Evolutionary conservation across 2,329 filamentous ascomycete genomes (phyloP).

Genomic region (Chrysosporium keratinophilum): DNA sequence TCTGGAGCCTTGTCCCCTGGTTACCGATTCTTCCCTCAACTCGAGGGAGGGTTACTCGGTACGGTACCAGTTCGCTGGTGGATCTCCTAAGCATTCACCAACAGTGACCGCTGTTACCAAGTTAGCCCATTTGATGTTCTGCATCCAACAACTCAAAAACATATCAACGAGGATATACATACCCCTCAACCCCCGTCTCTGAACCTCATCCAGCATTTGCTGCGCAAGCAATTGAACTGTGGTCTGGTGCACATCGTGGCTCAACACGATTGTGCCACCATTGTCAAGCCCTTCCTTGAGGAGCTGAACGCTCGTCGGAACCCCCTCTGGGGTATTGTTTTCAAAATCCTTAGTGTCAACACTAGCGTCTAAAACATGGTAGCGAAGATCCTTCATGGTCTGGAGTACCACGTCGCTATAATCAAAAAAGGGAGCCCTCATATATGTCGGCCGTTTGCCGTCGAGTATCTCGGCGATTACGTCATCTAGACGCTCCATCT

Average conservation of each 20-base stretch:
- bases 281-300: background rate
- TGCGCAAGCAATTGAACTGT: conserved; percentile 10
- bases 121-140: background rate
- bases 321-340: conserved; percentile 15
- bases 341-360: conserved; percentile 38
- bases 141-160: too few relatives aligned
- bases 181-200: conserved; percentile 4
- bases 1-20: too few relatives aligned
- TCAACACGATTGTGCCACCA: conserved; percentile 2
- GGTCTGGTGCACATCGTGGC: conserved; percentile 10
- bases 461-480: conserved; percentile 31
- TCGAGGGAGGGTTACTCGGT: background rate
- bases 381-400: conserved; percentile 34
- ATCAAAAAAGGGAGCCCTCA: conserved; percentile 39
- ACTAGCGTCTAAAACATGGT: conserved; percentile 36
- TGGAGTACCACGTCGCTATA: conserved; percentile 26
- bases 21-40: too few relatives aligned
- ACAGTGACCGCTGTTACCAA: conserved; percentile 8
- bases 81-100: conserved; percentile 12
- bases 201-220: conserved; percentile 8
- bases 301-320: background rate
- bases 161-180: background rate
- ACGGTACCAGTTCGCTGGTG: conserved; percentile 10
- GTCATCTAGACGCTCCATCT: conserved; percentile 37
- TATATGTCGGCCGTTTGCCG: conserved; percentile 39